Percentiles rank a stretch among this genome's conserved stretches.
Evolutionary conservation across 495 filamentous ascomycete species (phyloP).

Genomic region (Aspergillus nidulans): DNA sequence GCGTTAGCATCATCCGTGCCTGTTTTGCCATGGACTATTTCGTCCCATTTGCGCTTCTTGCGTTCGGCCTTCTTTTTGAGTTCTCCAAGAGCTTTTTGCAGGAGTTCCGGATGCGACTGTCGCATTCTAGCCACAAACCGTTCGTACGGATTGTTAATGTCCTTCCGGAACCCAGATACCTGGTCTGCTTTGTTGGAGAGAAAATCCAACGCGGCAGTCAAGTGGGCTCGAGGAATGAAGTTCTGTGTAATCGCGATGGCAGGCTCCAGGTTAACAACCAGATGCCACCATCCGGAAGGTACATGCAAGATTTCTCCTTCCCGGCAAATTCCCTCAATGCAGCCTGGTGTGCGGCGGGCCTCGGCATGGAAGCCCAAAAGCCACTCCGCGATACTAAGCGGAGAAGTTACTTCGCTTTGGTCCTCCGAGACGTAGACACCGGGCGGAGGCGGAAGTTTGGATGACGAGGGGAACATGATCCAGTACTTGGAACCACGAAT

Average conservation of each 20-base stretch:
- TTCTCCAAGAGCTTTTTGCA: constrained; percentile 60
- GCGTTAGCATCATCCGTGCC: constrained; percentile 40
- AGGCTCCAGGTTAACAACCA: constrained; percentile 82
- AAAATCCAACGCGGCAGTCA: constrained; percentile 74
- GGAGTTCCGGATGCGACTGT: constrained; percentile 56
- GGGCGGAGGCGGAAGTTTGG: constrained; percentile 63
- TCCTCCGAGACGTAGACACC: constrained; percentile 91
- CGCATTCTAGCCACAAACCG: constrained; percentile 70
- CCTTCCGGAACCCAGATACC: constrained; percentile 77
- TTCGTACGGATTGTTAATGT: constrained; percentile 68
- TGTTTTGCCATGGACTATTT: constrained; percentile 50
- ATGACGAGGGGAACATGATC: constrained; percentile 84
- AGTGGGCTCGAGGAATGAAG: constrained; percentile 77
- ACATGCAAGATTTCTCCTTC: constrained; percentile 92
- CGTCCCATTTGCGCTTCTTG: constrained; percentile 85
- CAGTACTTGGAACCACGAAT: constrained; percentile 92
- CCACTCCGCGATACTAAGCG: constrained; percentile 95
- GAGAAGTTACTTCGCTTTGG: constrained; percentile 89
- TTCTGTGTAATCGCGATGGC: constrained; percentile 94
- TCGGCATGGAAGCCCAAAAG: constrained; percentile 86
- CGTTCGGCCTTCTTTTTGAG: constrained; percentile 56
- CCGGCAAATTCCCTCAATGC: constrained; percentile 79
- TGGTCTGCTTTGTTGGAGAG: constrained; percentile 77
- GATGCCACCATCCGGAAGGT: constrained; percentile 92
- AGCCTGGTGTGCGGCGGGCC: constrained; percentile 71